Base-by-base conservation (phyloP, 805 yeast genomes). In the Tetrapisispora iriomotensis region DNA sequence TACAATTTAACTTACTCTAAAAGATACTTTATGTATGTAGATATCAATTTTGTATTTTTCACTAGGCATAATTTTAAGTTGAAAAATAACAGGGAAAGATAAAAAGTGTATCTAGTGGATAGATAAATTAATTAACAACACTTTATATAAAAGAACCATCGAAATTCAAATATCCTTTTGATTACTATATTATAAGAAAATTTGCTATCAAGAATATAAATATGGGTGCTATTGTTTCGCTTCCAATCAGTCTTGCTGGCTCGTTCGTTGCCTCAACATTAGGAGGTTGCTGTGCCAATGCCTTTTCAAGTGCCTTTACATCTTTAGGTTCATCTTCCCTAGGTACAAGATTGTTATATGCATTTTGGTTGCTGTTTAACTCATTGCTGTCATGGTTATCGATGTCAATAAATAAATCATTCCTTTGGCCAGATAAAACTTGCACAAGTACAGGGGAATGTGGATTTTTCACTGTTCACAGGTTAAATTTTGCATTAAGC, bases 401-500 rank as follows among this genome's bases (percentile, higher is more conserved):
- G 0, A 84, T 83, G 64, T 72, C 92, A 40, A 77, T 94, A 14
- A 86, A 86, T 45, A 81, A 82, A 60, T 77, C 90, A 4, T 71
- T 81, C 15, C 69, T 75, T 42, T 75, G 82, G 62, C 76, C 92
- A 8, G 92, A 82, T 44, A 72, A 71, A 42, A 67, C 86, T 30
- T 90, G 98, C 62, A 77, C 79, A 32, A 94, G 92, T 12, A 75
- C 76, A 18, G 81, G 82, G 41, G 83, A 83, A 50, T 87, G 95
- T 60, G 94, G 96, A 34, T 92, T 90, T 61, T 84, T 86, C 13
- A 88, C 94, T 4, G 96, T 92, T n/a, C 94, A 92, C 58, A 67
- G 97, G 40, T 68, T 92, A 51, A 86, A 86, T 61, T 83, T 87
- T 55, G 88, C 96, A 2, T 65, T 92, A 15, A 97, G 95, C 2